Percentiles rank a stretch among this genome's conserved stretches.
These are phyloP conservation scores for Candida golubevii DNA, from an alignment of 805 yeast species.

Conservation along the genomic window DNA sequence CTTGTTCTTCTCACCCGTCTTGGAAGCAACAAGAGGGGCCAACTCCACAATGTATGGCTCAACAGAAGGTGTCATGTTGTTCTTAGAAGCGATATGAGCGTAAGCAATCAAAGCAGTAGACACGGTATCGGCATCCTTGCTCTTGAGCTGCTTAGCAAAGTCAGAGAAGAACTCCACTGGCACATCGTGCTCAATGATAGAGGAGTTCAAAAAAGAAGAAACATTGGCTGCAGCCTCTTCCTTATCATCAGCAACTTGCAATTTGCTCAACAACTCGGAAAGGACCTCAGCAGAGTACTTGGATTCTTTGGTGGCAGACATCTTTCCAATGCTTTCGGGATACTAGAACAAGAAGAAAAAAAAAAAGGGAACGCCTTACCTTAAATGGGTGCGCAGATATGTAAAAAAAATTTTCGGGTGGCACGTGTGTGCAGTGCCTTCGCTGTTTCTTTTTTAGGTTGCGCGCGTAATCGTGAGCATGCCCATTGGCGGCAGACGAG, in stretches of 20 bases:
- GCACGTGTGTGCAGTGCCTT: constrained; percentile 12
- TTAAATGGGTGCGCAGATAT: constrained; percentile 16
- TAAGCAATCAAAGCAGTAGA: constrained; percentile 82
- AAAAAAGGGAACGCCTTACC: constrained; percentile 6
- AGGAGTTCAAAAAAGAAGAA: constrained; percentile 90
- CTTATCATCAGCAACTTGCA: constrained; percentile 88
- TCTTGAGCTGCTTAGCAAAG: constrained; percentile 68
- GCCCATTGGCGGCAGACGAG: neutral
- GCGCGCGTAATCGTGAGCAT: constrained; percentile 14
- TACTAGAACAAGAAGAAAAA: constrained; percentile 11
- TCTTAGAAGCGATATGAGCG: constrained; percentile 75
- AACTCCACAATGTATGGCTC: constrained; percentile 92
- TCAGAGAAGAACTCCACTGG: constrained; percentile 83
- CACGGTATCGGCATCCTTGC: constrained; percentile 62
- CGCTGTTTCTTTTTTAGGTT: constrained; percentile 12
- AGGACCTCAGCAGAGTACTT: constrained; percentile 74
- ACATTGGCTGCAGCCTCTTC: constrained; percentile 84
- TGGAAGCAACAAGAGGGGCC: constrained; percentile 63
- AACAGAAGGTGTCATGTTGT: constrained; percentile 81
- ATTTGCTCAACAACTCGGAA: constrained; percentile 87
- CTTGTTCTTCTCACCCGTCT: constrained; percentile 88
- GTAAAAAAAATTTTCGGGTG: constrained; percentile 13
- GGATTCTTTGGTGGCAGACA: constrained; percentile 56
- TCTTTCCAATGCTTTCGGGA: constrained; percentile 26
- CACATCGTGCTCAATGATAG: constrained; percentile 97